A percentile compares a stretch with the other conserved stretches of the same genome.
Evolutionary conservation across 176 grass and related monocot species (phyloP).

Genomic region (Musa acuminata): DNA sequence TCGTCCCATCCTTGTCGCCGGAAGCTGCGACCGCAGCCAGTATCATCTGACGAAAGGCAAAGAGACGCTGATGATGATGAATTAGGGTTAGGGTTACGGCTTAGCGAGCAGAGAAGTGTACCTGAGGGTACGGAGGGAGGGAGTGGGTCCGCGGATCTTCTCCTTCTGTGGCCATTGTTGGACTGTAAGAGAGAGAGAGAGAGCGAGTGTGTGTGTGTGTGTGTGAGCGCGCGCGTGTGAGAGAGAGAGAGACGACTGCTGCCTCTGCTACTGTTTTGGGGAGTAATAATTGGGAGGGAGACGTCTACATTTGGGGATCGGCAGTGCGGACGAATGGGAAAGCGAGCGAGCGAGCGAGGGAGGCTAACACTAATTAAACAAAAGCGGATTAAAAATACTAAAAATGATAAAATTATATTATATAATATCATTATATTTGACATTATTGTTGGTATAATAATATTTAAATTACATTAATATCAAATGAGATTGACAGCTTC

Average conservation of each 20-base stretch:
- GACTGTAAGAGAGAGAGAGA: not conserved
- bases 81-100: not conserved
- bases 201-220: not conserved
- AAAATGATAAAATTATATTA: too few species aligned
- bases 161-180: not conserved
- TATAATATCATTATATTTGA: too few species aligned
- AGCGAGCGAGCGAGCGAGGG: too few species aligned
- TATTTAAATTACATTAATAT: too few species aligned
- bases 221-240: not conserved
- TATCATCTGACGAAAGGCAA: constrained; percentile 24
- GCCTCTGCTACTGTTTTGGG: too few species aligned
- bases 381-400: too few species aligned
- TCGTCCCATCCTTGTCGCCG: constrained; percentile 18
- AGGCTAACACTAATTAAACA: too few species aligned
- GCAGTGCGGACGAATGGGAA: too few species aligned
- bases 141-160: not conserved
- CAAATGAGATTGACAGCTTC: too few species aligned
- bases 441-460: too few species aligned
- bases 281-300: too few species aligned
- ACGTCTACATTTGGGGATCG: too few species aligned
- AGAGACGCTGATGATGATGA: not conserved
- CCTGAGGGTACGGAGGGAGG: constrained; percentile 7
- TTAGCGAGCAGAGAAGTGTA: not conserved
- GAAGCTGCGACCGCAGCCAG: constrained; percentile 16
- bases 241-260: not conserved